These are phyloP conservation scores for Rugosomyces carneus DNA, from an alignment of 1,284 basidiomycete species.

Conservation along the genomic window DNA sequence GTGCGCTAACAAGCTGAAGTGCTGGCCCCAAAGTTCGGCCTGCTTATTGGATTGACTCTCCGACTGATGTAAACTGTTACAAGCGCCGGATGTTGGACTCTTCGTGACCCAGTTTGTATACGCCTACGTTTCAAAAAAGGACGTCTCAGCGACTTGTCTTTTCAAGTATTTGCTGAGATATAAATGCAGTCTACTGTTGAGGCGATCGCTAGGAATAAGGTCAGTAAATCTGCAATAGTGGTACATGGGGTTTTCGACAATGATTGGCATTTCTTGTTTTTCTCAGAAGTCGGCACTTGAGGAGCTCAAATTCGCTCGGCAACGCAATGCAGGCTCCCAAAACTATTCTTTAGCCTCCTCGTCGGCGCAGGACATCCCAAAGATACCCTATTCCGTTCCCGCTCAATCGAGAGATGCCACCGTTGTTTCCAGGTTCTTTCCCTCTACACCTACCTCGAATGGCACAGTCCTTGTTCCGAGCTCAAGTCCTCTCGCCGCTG, in stretches of 20 bases:
- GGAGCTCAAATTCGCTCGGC: slow-evolving; percentile 55
- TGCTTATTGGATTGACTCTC: slow-evolving; percentile 18
- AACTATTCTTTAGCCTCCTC: slow-evolving; percentile 29
- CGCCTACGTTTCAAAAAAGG: not conserved
- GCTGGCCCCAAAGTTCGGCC: no score
- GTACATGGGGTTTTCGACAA: slow-evolving; percentile 17
- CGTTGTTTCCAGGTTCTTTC: slow-evolving; percentile 35
- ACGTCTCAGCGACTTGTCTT: not conserved
- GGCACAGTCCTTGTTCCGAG: slow-evolving; percentile 65
- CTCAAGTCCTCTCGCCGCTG: slow-evolving; percentile 55
- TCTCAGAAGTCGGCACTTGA: slow-evolving; percentile 52
- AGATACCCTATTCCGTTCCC: slow-evolving; percentile 26
- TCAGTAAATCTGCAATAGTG: slow-evolving; percentile 18
- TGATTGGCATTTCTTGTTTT: slow-evolving; percentile 16
- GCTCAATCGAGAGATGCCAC: slow-evolving; percentile 43
- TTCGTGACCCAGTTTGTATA: slow-evolving; percentile 17
- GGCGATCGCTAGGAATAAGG: slow-evolving; percentile 32
- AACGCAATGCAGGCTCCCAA: slow-evolving; percentile 32
- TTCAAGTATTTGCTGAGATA: slow-evolving; percentile 12
- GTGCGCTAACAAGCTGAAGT: no score
- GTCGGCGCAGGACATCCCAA: slow-evolving; percentile 21
- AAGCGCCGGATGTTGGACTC: not conserved
- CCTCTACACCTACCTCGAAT: slow-evolving; percentile 28
- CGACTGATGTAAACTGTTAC: slow-evolving; percentile 17
- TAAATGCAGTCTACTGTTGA: slow-evolving; percentile 28